Percentiles rank a stretch among this genome's conserved stretches.
These are phyloP conservation scores for Naganishia vaughanmartiniae DNA, from an alignment of 768 basidiomycete genomes.

Conservation along the genomic window DNA sequence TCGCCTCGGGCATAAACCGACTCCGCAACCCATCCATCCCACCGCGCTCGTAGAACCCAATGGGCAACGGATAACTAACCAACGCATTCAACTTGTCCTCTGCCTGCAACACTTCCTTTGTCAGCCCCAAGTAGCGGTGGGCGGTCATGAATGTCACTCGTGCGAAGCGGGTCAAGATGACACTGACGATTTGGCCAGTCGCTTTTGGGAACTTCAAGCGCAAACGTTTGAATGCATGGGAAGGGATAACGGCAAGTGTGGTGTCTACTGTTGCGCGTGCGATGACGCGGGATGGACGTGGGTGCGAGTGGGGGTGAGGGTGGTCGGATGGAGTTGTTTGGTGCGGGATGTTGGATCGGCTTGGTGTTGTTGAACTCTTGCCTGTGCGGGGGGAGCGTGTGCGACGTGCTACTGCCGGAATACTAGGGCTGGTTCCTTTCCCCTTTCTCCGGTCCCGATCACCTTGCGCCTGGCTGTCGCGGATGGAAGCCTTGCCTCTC, in stretches of 20 bases:
- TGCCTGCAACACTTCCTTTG: constrained; percentile 88
- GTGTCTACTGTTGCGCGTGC: constrained; percentile 93
- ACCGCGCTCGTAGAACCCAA: constrained; percentile 85
- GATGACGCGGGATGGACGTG: constrained; percentile 52
- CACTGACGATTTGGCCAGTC: constrained; percentile 86
- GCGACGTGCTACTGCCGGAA: not conserved
- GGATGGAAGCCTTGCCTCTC: too few species aligned
- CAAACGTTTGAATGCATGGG: constrained; percentile 88
- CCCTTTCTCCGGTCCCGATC: not conserved
- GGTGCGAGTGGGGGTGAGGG: too few species aligned
- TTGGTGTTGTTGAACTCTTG: not conserved
- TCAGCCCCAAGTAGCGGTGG: constrained; percentile 91
- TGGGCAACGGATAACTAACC: constrained; percentile 89
- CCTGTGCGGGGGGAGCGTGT: not conserved
- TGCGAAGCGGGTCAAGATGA: constrained; percentile 92
- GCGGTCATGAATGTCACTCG: constrained; percentile 95
- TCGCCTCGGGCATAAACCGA: constrained; percentile 64
- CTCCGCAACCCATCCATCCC: constrained; percentile 85
- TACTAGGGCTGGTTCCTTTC: not conserved
- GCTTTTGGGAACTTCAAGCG: constrained; percentile 97
- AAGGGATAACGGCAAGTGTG: constrained; percentile 96
- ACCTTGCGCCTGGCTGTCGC: not conserved
- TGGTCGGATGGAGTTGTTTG: not conserved
- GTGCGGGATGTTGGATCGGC: not conserved
- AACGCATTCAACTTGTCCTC: constrained; percentile 97